Conservation (phyloP, 164 flowering plant species). For the Cinnamomum micranthum region DNA sequence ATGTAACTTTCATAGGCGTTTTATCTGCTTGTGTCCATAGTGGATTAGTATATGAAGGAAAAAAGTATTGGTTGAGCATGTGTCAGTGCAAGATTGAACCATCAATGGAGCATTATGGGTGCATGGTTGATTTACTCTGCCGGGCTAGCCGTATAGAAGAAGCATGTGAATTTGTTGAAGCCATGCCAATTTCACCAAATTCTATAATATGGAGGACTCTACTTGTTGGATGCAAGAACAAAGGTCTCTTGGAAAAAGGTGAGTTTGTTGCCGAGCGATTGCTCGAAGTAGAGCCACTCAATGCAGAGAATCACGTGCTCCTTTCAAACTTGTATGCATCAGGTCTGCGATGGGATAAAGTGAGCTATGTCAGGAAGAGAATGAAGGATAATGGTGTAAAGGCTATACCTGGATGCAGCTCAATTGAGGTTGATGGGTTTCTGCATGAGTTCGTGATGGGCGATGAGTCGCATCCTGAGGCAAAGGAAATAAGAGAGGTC, state of each 20-base stretch:
- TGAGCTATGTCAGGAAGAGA: constrained; percentile 32
- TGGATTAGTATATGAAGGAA: constrained; percentile 34
- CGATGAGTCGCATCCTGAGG: constrained; percentile 41
- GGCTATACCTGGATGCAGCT: constrained; percentile 40
- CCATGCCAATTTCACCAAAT: constrained; percentile 31
- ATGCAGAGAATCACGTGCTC: constrained; percentile 41
- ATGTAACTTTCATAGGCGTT: constrained; percentile 39
- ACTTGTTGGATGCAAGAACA: constrained; percentile 35
- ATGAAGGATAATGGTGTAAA: constrained; percentile 41
- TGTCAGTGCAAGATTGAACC: constrained; percentile 31
- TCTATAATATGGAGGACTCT: constrained; percentile 42
- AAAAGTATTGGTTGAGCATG: constrained; percentile 33
- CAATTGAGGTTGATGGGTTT: constrained; percentile 38
- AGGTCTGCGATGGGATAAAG: constrained; percentile 31
- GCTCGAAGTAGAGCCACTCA: constrained; percentile 39
- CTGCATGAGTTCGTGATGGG: constrained; percentile 44
- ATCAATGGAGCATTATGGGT: constrained; percentile 47
- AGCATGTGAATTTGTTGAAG: constrained; percentile 26
- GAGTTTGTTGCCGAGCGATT: constrained; percentile 32
- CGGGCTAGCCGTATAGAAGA: constrained; percentile 35
- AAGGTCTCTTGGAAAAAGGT: constrained; percentile 19
- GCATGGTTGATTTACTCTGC: constrained; percentile 49
- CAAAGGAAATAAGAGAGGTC: constrained; percentile 22
- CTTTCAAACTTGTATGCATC: constrained; percentile 40
- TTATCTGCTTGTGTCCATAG: constrained; percentile 47